A percentile compares a stretch with the other conserved stretches of the same genome.
Evolutionary conservation across 202 grass and related monocot genomes (phyloP).

Genomic region (Dendrocalamus latiflorus): DNA sequence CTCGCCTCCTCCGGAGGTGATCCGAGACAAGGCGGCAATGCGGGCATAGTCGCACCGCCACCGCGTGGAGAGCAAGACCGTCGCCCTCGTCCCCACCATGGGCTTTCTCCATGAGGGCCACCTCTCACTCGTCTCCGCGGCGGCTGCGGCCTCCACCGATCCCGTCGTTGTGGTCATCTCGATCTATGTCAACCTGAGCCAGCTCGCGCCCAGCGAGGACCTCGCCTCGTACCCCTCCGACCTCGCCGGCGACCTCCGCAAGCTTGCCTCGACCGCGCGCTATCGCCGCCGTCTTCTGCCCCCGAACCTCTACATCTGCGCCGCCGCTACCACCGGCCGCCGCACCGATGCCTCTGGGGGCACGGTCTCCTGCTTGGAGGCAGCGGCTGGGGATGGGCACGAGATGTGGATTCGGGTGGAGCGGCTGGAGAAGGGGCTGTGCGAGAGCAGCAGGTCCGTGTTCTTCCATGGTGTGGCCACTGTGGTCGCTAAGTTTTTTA

Average conservation of each 20-base stretch:
- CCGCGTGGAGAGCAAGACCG: constrained; percentile 46
- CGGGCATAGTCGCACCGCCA: constrained; percentile 47
- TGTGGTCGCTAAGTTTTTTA: no score
- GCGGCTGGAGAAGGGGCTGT: no score
- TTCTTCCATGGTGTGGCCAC: no score
- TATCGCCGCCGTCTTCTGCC: constrained; percentile 71
- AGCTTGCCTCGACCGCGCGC: constrained; percentile 54
- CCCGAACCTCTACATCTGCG: constrained; percentile 55
- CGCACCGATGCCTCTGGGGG: background rate
- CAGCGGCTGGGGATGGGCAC: constrained; percentile 36
- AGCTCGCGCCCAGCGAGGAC: no score
- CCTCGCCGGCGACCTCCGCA: constrained; percentile 57
- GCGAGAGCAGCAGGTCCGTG: no score
- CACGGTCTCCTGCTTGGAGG: constrained; percentile 53
- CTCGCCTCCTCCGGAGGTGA: constrained; percentile 83
- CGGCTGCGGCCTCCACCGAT: no score
- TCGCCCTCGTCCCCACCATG: constrained; percentile 65
- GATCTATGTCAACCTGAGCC: no score
- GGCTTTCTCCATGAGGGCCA: no score
- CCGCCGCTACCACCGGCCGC: background rate
- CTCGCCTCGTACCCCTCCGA: no score
- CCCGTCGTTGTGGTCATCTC: no score
- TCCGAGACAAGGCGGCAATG: constrained; percentile 62
- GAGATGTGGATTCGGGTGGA: constrained; percentile 86
- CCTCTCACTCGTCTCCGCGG: no score